Evolutionary conservation across 2,329 filamentous ascomycete genomes (phyloP), one percentile per base, ranked within the genome.

Genomic region (Botrytis byssoidea): DNA sequence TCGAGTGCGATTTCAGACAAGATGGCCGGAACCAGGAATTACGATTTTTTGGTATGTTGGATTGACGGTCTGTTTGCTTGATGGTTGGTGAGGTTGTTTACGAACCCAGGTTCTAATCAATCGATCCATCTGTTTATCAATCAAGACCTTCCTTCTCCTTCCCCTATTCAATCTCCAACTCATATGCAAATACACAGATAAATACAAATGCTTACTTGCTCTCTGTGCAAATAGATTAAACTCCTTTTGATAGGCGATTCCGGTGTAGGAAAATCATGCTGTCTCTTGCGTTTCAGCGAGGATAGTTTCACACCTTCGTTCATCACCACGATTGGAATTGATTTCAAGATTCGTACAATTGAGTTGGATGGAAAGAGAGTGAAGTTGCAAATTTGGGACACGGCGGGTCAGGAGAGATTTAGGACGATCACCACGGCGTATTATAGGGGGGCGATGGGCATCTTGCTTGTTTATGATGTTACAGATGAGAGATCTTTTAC

Each of bases 401-500:
- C 96, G 40, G 96, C 96, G 71, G 96, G 96, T 72, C 96, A 99
- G 85, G 96, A 99, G 86, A 92, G 96, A 76, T 99, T 99, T 89
- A 90, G 96, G 78, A 99, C 96, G 77, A 99, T 99, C 85, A 99
- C 96, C 71, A 98, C 96, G 66, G 95, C 96, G 78, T 99, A 99
- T 86, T 99, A 99, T 85, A 90, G 96, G 82, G 96, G 96, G 81
- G 96, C 96, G 78, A 98, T 98, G 95, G 96, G 96, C 75, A 98
- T 98, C 79, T 86, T 98, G 83, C 88, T 99, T 77, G 95, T 98
- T 71, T 99, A 99, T 85, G 96, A 99, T 85, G 96, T 99, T 80
- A 99, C 96, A 68, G 96, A 99, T 84, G 97, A 98, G 95, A 95
- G 98, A 85, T 97, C 94, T 61, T 99, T 99, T 92, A 98, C 99